Evolutionary conservation across 2,329 filamentous ascomycete genomes (phyloP).

Genomic region (Hirsutella minnesotensis): DNA sequence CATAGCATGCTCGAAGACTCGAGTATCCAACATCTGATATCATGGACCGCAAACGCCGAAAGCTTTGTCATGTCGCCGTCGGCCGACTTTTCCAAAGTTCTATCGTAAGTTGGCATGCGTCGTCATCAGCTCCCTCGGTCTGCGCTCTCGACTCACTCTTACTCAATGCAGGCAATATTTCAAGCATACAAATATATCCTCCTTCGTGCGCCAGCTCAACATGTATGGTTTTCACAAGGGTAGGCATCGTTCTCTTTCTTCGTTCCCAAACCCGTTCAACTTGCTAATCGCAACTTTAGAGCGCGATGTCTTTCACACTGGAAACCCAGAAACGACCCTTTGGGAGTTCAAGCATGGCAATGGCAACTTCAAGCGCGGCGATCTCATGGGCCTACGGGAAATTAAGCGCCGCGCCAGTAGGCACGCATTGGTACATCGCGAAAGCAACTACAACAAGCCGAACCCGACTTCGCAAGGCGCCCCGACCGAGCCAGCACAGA

Average conservation of each 20-base stretch:
- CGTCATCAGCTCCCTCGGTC: not conserved
- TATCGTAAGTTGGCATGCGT: constrained; percentile 57
- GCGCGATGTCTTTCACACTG: constrained; percentile 95
- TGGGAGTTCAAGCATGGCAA: constrained; percentile 99
- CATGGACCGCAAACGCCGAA: constrained; percentile 86
- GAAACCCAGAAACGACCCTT: constrained; percentile 80
- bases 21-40: constrained; percentile 87
- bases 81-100: constrained; percentile 92
- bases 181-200: constrained; percentile 98
- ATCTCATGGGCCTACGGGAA: constrained; percentile 80
- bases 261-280: not conserved
- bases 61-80: constrained; percentile 99
- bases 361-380: constrained; percentile 91
- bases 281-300: constrained; percentile 40
- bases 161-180: constrained; percentile 73
- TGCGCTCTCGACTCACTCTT: not conserved
- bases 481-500: constrained; percentile 68
- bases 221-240: constrained; percentile 99
- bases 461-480: constrained; percentile 68
- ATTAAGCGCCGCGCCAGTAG: constrained; percentile 92
- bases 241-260: constrained; percentile 23
- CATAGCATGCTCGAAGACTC: constrained; percentile 90
- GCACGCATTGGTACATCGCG: constrained; percentile 85
- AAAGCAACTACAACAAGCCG: constrained; percentile 71
- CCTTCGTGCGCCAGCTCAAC: constrained; percentile 93